Conservation (phyloP, 352 stramenopile genomes). For the Globisporangium nunn region DNA sequence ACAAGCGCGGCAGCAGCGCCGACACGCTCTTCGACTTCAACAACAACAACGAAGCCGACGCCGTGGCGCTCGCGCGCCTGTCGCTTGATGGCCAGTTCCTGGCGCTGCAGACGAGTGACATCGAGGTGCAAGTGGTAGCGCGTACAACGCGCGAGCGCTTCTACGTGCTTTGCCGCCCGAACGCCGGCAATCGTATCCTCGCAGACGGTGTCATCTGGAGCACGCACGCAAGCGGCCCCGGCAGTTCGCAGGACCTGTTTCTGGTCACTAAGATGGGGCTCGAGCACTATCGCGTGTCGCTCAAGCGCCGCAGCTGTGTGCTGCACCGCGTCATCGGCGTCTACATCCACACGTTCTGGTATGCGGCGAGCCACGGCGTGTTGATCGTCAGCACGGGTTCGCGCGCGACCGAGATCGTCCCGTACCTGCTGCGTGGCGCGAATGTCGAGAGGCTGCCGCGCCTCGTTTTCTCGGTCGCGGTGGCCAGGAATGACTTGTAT, state of each 20-base stretch:
- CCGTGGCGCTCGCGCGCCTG: conserved; percentile 33
- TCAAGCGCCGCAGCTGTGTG: conserved; percentile 42
- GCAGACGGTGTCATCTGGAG: conserved; percentile 59
- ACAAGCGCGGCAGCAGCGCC: conserved; percentile 4
- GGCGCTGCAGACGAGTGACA: conserved; percentile 73
- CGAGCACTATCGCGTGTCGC: conserved; percentile 66
- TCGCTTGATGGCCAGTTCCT: conserved; percentile 66
- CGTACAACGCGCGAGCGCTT: conserved; percentile 34
- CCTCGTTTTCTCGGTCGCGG: conserved; percentile 59
- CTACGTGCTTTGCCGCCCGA: conserved; percentile 70
- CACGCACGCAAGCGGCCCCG: conserved; percentile 27
- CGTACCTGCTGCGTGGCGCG: conserved; percentile 48
- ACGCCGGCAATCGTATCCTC: conserved; percentile 55
- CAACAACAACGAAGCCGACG: conserved; percentile 1
- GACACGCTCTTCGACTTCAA: conserved; percentile 40
- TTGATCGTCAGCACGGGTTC: conserved; percentile 63
- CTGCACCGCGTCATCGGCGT: conserved; percentile 54
- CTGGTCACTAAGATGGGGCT: conserved; percentile 68
- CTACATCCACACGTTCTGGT: conserved; percentile 74
- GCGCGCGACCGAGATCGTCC: conserved; percentile 74
- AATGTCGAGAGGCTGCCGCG: conserved; percentile 63
- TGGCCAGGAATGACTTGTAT: conserved; percentile 46
- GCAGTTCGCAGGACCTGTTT: conserved; percentile 67
- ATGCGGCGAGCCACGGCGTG: conserved; percentile 45
- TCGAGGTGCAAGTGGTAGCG: conserved; percentile 70